Evolutionary conservation across 257 asterid species (phyloP).

Genomic region (Petunia secreta): DNA sequence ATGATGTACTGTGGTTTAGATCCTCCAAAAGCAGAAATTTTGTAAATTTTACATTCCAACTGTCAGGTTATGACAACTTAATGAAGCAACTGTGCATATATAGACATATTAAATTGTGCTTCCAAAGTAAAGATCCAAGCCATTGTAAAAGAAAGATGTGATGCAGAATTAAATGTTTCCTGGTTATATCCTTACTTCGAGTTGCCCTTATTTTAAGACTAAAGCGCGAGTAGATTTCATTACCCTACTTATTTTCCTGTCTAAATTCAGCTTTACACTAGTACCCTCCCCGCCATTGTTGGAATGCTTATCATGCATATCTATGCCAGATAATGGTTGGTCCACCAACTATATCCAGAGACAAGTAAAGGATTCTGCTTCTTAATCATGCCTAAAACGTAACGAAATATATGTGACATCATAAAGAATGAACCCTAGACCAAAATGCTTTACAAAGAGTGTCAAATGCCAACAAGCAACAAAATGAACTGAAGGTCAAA

Average conservation of each 20-base stretch:
- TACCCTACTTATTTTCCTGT: too few species aligned
- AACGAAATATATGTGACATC: background rate
- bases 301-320: too few species aligned
- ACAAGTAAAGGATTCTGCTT: background rate
- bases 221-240: too few species aligned
- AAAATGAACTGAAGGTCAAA: background rate
- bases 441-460: background rate
- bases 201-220: too few species aligned
- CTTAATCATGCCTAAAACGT: background rate
- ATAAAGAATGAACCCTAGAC: background rate
- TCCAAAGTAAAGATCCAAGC: conserved; percentile 19
- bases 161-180: background rate
- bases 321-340: too few species aligned
- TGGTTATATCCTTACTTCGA: background rate
- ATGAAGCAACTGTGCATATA: background rate
- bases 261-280: too few species aligned
- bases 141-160: background rate
- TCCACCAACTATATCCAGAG: background rate
- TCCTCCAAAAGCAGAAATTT: background rate
- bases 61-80: background rate
- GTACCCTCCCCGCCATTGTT: too few species aligned
- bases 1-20: background rate
- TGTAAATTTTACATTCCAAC: background rate
- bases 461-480: background rate
- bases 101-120: conserved; percentile 10